These are phyloP conservation scores for Chamaenerion angustifolium DNA, from an alignment of 345 rosid genomes.

Conservation along the genomic window DNA sequence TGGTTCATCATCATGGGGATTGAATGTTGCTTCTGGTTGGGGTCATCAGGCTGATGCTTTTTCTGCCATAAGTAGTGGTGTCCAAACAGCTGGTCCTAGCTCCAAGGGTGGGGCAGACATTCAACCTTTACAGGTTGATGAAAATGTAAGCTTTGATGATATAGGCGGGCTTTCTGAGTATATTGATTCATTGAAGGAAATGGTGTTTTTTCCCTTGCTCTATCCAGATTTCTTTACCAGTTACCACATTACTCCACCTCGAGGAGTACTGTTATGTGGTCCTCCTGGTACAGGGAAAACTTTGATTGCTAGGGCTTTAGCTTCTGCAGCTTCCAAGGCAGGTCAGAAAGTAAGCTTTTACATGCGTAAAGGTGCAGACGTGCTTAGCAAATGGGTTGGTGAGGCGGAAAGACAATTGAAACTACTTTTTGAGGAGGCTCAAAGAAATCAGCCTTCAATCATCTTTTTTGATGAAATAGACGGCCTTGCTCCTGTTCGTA, in stretches of 20 bases:
- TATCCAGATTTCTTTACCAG: conserved; percentile 99
- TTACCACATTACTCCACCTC: conserved; percentile 90
- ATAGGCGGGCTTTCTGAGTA: conserved; percentile 95
- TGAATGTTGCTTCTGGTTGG: conserved; percentile 98
- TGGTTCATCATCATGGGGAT: conserved; percentile 69
- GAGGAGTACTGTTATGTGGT: conserved; percentile 97
- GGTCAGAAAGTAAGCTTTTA: conserved; percentile 99
- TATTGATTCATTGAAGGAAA: conserved; percentile 93
- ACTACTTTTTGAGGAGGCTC: conserved; percentile 97
- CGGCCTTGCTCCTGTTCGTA: conserved; percentile 99
- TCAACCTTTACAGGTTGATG: conserved; percentile 97
- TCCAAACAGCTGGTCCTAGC: conserved; percentile 99
- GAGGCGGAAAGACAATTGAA: conserved; percentile 99
- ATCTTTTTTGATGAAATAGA: conserved; percentile 99
- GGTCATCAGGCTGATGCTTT: conserved; percentile 90
- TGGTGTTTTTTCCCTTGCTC: conserved; percentile 95
- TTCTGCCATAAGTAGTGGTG: conserved; percentile 61
- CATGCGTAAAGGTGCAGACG: conserved; percentile 99
- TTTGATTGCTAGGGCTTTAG: conserved; percentile 95
- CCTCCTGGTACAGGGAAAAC: conserved; percentile 99
- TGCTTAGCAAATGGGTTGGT: conserved; percentile 99
- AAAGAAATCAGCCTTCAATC: conserved; percentile 94
- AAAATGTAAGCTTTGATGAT: conserved; percentile 81
- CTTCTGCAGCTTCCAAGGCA: conserved; percentile 99
- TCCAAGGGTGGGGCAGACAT: conserved; percentile 99